Conservation (phyloP, 306 rosid species). For the Hippophae tibetana region DNA sequence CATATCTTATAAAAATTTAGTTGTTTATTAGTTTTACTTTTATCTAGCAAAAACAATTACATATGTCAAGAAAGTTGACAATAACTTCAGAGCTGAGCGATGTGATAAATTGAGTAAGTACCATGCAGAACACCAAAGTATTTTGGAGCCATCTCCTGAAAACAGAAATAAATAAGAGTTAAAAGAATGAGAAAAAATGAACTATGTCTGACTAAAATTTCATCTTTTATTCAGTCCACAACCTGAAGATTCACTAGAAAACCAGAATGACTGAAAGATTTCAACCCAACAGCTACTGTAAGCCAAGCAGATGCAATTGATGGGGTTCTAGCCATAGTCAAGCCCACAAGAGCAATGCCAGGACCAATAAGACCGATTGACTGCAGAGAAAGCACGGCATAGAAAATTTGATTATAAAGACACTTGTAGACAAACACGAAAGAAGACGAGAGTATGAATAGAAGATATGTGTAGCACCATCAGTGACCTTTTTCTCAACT, state of each 20-base stretch:
- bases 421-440: background rate
- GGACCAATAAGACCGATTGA: slow-evolving; percentile 86
- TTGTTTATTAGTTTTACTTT: background rate
- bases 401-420: background rate
- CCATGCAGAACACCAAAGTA: slow-evolving; percentile 92
- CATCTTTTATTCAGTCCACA: slow-evolving; percentile 8
- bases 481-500: slow-evolving; percentile 9
- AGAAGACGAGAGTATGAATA: too few relatives aligned
- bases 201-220: background rate
- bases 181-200: slow-evolving; percentile 9
- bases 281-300: slow-evolving; percentile 81
- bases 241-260: slow-evolving; percentile 98
- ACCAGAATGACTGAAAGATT: slow-evolving; percentile 93
- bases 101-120: slow-evolving; percentile 23
- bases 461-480: background rate
- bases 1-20: slow-evolving; percentile 7
- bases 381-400: slow-evolving; percentile 35
- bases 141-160: slow-evolving; percentile 84
- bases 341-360: slow-evolving; percentile 68
- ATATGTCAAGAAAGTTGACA: background rate
- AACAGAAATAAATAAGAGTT: slow-evolving; percentile 19
- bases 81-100: background rate
- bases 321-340: slow-evolving; percentile 56
- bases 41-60: too few relatives aligned
- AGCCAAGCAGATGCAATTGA: slow-evolving; percentile 83